These are phyloP conservation scores for Pseudocercospora vitis DNA, from an alignment of 2,329 filamentous ascomycete genomes.

Conservation along the genomic window DNA sequence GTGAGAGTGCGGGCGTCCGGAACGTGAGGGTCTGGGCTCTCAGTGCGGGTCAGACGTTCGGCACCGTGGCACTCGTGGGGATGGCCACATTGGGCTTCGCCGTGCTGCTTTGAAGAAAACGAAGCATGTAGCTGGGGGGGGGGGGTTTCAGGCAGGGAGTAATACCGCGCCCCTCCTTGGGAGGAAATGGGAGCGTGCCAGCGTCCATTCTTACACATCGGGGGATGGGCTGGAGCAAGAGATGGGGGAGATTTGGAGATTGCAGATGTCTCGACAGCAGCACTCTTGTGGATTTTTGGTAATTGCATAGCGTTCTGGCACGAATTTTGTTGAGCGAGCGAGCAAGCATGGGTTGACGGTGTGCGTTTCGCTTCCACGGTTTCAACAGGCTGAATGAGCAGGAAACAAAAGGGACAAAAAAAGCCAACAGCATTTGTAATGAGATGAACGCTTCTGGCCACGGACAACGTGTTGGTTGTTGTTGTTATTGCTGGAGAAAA, in stretches of 20 bases:
- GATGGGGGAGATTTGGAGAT: not conserved
- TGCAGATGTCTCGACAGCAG: not conserved
- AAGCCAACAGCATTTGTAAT: slow-evolving; percentile 1
- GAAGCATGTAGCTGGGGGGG: not conserved
- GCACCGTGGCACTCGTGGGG: slow-evolving; percentile 55
- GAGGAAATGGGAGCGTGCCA: not conserved
- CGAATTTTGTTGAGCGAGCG: slow-evolving; percentile 4
- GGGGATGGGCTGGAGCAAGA: not conserved
- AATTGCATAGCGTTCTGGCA: slow-evolving; percentile 16
- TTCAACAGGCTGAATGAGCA: too few relatives aligned
- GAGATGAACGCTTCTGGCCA: not conserved
- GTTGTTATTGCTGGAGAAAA: not conserved
- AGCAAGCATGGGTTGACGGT: slow-evolving; percentile 2
- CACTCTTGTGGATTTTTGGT: not conserved
- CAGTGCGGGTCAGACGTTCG: slow-evolving; percentile 57
- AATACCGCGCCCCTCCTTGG: not conserved
- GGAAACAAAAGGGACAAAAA: too few relatives aligned
- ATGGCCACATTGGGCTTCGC: slow-evolving; percentile 61
- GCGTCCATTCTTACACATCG: not conserved
- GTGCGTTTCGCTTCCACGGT: not conserved
- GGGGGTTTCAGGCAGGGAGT: too few relatives aligned
- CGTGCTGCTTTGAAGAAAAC: slow-evolving; percentile 33
- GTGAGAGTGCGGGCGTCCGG: slow-evolving; percentile 10
- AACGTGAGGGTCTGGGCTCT: slow-evolving; percentile 43
- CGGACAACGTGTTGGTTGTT: not conserved